Evolutionary conservation across 768 basidiomycete genomes (phyloP), one percentile per base, ranked within the genome.

Genomic region (Mycena leptocephala): DNA sequence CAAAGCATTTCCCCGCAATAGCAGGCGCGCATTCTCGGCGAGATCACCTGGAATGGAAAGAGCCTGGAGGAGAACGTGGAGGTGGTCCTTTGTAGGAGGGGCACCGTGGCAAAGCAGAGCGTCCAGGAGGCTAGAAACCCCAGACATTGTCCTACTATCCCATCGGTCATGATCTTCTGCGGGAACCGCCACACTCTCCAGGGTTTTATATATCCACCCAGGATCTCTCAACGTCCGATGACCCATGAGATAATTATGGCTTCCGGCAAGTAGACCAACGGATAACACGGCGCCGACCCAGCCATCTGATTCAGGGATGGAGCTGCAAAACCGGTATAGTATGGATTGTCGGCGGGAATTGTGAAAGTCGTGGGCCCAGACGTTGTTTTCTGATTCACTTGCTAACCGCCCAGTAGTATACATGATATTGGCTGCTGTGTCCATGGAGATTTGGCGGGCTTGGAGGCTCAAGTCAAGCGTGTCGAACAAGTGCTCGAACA

Each of bases 31-130:
- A 39, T 39, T 39, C 37, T 39, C 37, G 37, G 37, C 7, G 37
- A 61, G n/a, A 10, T 61, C 59, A 37, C 59, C 59, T 37, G 59
- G 59, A 61, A 61, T 61, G 22, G 59, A 61, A 33, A 61, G 59
- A 18, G 59, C 59, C 30, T 61, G 59, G 30, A 61, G 35, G 9
- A 61, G 59, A 16, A 61, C 35, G 20, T 61, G 59, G 20, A 61
- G 6, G 30, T 61, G 59, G 3, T 61, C 59, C n/a, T 61, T 61
- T n/a, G 26, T 39, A 35, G 59, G 59, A n/a, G 59, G 59, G 3
- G 37, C 59, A n/a, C 59, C 59, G 14, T 61, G 59, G 59, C 59
- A 61, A 7, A 61, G 35, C 24, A 61, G 59, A 33, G 59, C 30
- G 18, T 61, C 59, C 35, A 61, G 26, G 22, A 61, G 59, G 35